Evolutionary conservation across 345 rosid genomes (phyloP).

Genomic region (Arabidopsis arenosa): DNA sequence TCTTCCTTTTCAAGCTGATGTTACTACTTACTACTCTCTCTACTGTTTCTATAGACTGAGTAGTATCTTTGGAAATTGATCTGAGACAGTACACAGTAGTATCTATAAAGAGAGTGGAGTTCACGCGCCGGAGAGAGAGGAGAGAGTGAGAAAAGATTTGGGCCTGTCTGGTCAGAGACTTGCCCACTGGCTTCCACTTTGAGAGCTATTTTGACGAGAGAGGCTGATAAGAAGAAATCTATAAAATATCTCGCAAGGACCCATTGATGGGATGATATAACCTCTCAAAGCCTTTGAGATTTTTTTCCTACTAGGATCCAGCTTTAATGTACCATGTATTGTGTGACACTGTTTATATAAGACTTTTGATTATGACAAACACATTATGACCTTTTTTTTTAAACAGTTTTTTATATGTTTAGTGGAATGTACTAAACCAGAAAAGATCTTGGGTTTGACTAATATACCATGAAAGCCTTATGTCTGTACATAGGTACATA

Average conservation of each 20-base stretch:
- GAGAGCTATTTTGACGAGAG: conserved; percentile 36
- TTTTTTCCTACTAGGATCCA: conserved; percentile 21
- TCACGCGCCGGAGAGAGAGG: conserved; percentile 29
- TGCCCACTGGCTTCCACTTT: conserved; percentile 42
- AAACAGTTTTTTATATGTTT: not conserved
- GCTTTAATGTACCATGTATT: conserved; percentile 35
- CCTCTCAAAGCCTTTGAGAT: conserved; percentile 12
- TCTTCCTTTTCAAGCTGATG: conserved; percentile 20
- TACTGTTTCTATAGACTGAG: conserved; percentile 19
- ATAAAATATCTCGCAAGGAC: conserved; percentile 40
- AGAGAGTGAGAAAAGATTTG: conserved; percentile 29
- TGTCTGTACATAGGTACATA: no score
- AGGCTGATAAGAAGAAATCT: conserved; percentile 36
- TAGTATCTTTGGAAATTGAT: conserved; percentile 1
- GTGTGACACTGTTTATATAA: conserved; percentile 32
- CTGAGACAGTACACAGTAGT: not conserved
- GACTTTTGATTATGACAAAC: conserved; percentile 22
- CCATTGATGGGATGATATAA: conserved; percentile 38
- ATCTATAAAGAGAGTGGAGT: conserved; percentile 4
- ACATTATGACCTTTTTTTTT: not conserved
- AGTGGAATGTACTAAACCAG: conserved; percentile 27
- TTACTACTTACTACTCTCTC: not conserved
- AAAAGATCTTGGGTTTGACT: conserved; percentile 9
- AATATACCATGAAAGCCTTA: not conserved
- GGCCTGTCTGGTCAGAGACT: conserved; percentile 31